Base-by-base conservation (phyloP, 441 rosid genomes). In the Erodium trifolium region DNA sequence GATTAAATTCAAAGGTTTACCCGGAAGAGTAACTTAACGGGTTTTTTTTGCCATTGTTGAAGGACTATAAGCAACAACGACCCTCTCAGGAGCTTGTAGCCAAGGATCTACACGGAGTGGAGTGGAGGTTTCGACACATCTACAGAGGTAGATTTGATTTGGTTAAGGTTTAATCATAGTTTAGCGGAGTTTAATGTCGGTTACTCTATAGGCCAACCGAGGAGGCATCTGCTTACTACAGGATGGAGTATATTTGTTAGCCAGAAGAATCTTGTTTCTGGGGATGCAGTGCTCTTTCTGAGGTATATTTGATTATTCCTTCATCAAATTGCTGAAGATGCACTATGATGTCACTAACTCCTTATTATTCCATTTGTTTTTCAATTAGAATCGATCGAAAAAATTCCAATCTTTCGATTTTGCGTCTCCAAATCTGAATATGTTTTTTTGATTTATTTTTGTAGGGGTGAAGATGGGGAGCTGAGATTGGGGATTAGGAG, bases 161-260 rank as follows among this genome's bases (percentile, higher is more conserved):
- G 27, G 27, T 23, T 23, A 23, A 23, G 27, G 27, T 23, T 23
- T 23, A 23, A 23, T 23, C 27, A 23, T 39, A 39, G n/a, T 3
- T 35, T n/a, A 62, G 17, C 65, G 29, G 67, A 55, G 63, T 67
- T 27, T 65, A 49, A 66, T 78, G 67, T 62, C 68, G 0, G 2
- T 57, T 75, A 37, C 69, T 39, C 5, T 67, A 9, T 80, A 93
- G 98, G 97, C 75, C 97, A 93, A 80, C 98, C 98, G 72, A 91
- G 96, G 82, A 81, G 98, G 79, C 98, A 93, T 87, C 86, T 93
- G 70, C 98, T 93, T 66, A 90, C 97, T 3, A 90, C 97, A 5
- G 98, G 98, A 67, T 93, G 98, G 98, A 93, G 97, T 77, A 75
- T 88, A 70, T 93, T 93, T 63, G 98, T 90, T 71, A 87, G 88